phyloP scores from a whole-genome alignment of 2,329 filamentous ascomycete genomes.

The Pyricularia sp. region DNA sequence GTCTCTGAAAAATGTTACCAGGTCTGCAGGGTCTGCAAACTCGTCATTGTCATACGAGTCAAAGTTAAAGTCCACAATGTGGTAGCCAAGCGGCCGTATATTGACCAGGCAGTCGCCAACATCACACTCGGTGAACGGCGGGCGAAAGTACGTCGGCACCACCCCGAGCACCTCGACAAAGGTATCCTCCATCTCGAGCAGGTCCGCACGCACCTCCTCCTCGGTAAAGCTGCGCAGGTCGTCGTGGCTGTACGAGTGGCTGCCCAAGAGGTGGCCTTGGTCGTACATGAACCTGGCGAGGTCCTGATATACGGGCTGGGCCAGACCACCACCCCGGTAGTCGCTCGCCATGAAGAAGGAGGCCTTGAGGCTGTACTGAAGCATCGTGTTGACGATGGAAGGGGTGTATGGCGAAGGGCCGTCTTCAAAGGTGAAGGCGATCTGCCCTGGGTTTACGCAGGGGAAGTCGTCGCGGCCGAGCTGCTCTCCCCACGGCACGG shows the following conservation, averaged over 20 bases:
- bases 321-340: constrained; percentile 23
- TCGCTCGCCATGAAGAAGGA: constrained; percentile 59
- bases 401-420: constrained; percentile 53
- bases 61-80: constrained; percentile 24
- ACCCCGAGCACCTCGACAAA: constrained; percentile 32
- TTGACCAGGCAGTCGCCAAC: constrained; percentile 16
- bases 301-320: constrained; percentile 9
- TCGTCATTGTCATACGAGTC: constrained; percentile 22
- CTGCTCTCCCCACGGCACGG: constrained; percentile 39
- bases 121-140: constrained; percentile 30
- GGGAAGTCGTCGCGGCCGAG: constrained; percentile 41
- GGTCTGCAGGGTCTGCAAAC: constrained; percentile 21
- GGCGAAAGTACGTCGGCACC: constrained; percentile 32
- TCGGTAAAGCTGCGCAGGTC: constrained; percentile 23
- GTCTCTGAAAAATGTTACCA: constrained; percentile 11
- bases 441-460: constrained; percentile 44
- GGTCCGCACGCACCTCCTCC: constrained; percentile 35
- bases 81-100: constrained; percentile 23
- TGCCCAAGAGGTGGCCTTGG: constrained; percentile 36
- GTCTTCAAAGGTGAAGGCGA: constrained; percentile 61
- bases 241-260: constrained; percentile 36
- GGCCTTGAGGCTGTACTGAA: constrained; percentile 45
- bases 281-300: constrained; percentile 29
- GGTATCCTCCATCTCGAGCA: constrained; percentile 32
- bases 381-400: constrained; percentile 51